These are phyloP conservation scores for Saccharomyces pastorianus DNA, from an alignment of 1,139 yeast genomes.

Conservation along the genomic window DNA sequence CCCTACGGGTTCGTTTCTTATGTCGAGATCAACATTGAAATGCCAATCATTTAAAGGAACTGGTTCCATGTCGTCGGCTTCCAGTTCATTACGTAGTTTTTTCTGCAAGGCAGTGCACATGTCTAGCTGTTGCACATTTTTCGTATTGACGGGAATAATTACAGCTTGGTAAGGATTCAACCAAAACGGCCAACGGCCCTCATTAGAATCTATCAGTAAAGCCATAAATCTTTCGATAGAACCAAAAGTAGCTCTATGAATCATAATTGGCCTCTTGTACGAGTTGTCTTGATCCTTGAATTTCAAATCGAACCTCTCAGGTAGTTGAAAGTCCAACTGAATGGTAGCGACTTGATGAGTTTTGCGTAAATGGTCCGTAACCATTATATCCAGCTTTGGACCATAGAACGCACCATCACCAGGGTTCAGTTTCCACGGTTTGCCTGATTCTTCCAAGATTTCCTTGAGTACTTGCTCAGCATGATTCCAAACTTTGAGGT, in stretches of 20 bases:
- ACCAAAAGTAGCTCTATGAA: slow-evolving; percentile 93
- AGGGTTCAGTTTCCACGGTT: slow-evolving; percentile 64
- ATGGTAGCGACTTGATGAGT: slow-evolving; percentile 93
- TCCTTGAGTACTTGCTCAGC: slow-evolving; percentile 69
- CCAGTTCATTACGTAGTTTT: slow-evolving; percentile 21
- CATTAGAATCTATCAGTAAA: slow-evolving; percentile 78
- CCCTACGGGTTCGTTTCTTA: slow-evolving; percentile 71
- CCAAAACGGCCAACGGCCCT: slow-evolving; percentile 99
- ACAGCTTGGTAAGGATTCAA: slow-evolving; percentile 89
- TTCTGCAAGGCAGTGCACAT: slow-evolving; percentile 34
- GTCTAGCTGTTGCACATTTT: slow-evolving; percentile 38
- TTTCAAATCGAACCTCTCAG: slow-evolving; percentile 68
- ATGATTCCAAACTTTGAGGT: slow-evolving; percentile 67
- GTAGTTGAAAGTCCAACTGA: slow-evolving; percentile 92
- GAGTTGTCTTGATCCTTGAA: slow-evolving; percentile 50
- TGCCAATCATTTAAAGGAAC: slow-evolving; percentile 50
- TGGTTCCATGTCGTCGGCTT: slow-evolving; percentile 27
- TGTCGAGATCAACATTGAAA: slow-evolving; percentile 70
- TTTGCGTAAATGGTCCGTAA: slow-evolving; percentile 75
- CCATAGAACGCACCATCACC: slow-evolving; percentile 99
- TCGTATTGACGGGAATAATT: slow-evolving; percentile 74
- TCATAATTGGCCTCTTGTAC: slow-evolving; percentile 68
- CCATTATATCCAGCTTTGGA: slow-evolving; percentile 83
- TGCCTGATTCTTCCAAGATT: slow-evolving; percentile 56
- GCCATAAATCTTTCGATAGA: slow-evolving; percentile 91